Conservation (phyloP, 768 basidiomycete genomes). For the Rhodocollybia butyracea region DNA sequence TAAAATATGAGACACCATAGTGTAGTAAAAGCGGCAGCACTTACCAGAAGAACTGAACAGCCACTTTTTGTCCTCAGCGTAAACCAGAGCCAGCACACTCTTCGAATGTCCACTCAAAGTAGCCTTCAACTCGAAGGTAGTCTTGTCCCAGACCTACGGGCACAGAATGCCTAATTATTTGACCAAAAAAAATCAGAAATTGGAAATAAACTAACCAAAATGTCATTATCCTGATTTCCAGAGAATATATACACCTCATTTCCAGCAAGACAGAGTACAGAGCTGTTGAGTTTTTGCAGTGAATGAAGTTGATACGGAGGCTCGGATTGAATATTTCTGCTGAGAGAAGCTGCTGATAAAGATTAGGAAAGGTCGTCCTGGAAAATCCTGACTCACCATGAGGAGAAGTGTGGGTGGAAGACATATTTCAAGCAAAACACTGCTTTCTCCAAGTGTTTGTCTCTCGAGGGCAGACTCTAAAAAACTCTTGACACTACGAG, state of each 20-base stretch:
- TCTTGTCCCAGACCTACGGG: slow-evolving; percentile 81
- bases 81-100: slow-evolving; percentile 77
- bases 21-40: slow-evolving; percentile 12
- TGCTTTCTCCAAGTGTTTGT: too few species aligned
- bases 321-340: slow-evolving; percentile 47
- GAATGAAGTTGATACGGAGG: slow-evolving; percentile 61
- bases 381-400: background rate
- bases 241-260: slow-evolving; percentile 74
- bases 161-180: background rate
- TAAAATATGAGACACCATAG: slow-evolving; percentile 5
- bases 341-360: slow-evolving; percentile 48
- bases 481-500: too few species aligned
- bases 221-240: slow-evolving; percentile 75
- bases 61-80: slow-evolving; percentile 76
- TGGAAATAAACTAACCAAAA: slow-evolving; percentile 51
- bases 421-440: background rate
- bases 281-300: slow-evolving; percentile 64
- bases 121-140: slow-evolving; percentile 61
- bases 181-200: background rate
- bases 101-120: slow-evolving; percentile 80
- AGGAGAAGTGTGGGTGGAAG: background rate
- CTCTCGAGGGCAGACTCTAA: too few species aligned
- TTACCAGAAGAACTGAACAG: slow-evolving; percentile 87
- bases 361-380: background rate
- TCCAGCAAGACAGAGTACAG: slow-evolving; percentile 73